phyloP scores from a whole-genome alignment of 306 rosid species.

The Castanospermum australe region DNA sequence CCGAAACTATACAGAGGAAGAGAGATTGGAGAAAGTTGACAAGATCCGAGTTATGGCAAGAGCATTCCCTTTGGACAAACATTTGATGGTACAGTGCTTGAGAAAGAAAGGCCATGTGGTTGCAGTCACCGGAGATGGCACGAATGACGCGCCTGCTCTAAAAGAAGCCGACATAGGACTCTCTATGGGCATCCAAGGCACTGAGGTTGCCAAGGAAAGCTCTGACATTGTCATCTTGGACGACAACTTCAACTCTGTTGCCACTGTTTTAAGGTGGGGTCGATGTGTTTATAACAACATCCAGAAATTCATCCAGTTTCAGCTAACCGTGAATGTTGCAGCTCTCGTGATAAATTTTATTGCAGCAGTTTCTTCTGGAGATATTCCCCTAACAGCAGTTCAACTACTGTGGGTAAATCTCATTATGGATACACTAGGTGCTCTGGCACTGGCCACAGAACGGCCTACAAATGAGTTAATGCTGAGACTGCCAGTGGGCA shows the following conservation, averaged over 20 bases:
- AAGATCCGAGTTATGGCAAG: constrained; percentile 79
- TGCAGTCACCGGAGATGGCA: constrained; percentile 92
- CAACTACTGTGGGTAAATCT: constrained; percentile 88
- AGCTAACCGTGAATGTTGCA: constrained; percentile 84
- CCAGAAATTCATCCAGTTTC: constrained; percentile 88
- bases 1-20: constrained; percentile 63
- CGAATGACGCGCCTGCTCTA: constrained; percentile 84
- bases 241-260: constrained; percentile 78
- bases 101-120: constrained; percentile 76
- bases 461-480: constrained; percentile 77
- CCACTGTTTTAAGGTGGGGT: constrained; percentile 85
- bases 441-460: constrained; percentile 89
- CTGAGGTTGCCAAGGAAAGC: constrained; percentile 94
- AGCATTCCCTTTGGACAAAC: constrained; percentile 87
- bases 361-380: constrained; percentile 87
- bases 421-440: constrained; percentile 90
- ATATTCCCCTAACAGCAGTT: constrained; percentile 85
- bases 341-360: constrained; percentile 86
- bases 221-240: constrained; percentile 87
- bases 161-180: constrained; percentile 94
- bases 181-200: constrained; percentile 91
- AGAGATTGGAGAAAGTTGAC: constrained; percentile 68
- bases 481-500: constrained; percentile 72
- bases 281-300: constrained; percentile 87
- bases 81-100: constrained; percentile 77